These are phyloP conservation scores for Endoconidiophora laricicola DNA, from an alignment of 2,329 filamentous ascomycete species.

Conservation along the genomic window DNA sequence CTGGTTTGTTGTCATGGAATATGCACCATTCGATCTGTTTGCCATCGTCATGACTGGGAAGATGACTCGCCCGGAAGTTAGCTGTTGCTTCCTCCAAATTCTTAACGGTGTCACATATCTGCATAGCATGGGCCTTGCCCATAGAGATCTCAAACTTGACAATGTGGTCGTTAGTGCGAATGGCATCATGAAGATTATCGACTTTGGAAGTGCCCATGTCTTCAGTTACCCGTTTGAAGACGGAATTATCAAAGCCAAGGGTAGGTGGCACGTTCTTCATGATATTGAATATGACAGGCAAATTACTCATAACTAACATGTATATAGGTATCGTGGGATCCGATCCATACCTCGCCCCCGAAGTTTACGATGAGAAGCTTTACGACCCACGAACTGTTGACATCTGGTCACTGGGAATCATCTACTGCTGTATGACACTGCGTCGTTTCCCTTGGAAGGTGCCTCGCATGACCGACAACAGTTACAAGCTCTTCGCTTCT, in stretches of 20 bases:
- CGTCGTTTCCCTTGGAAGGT: conserved; percentile 95
- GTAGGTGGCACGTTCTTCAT: conserved; percentile 30
- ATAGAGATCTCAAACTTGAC: conserved; percentile 89
- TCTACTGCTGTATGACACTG: conserved; percentile 97
- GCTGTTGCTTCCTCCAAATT: conserved; percentile 86
- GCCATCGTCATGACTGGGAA: conserved; percentile 98
- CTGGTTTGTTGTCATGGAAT: conserved; percentile 99
- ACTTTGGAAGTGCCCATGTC: conserved; percentile 93
- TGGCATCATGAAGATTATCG: conserved; percentile 98
- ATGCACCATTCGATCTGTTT: conserved; percentile 88
- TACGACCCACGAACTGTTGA: conserved; percentile 91
- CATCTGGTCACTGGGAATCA: conserved; percentile 96
- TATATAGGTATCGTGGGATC: conserved; percentile 50
- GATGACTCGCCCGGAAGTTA: conserved; percentile 83
- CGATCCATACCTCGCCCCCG: conserved; percentile 89
- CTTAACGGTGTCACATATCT: conserved; percentile 86
- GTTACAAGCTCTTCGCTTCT: conserved; percentile 81
- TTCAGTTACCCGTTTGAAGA: conserved; percentile 96
- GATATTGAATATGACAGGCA: background rate
- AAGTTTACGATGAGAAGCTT: conserved; percentile 84
- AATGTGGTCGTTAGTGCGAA: conserved; percentile 94
- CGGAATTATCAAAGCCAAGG: conserved; percentile 63
- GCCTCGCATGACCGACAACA: conserved; percentile 79
- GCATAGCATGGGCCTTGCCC: conserved; percentile 85
- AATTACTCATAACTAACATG: conserved; percentile 13